Conservation (phyloP, 805 yeast genomes). For the Clavispora carvajalis region DNA sequence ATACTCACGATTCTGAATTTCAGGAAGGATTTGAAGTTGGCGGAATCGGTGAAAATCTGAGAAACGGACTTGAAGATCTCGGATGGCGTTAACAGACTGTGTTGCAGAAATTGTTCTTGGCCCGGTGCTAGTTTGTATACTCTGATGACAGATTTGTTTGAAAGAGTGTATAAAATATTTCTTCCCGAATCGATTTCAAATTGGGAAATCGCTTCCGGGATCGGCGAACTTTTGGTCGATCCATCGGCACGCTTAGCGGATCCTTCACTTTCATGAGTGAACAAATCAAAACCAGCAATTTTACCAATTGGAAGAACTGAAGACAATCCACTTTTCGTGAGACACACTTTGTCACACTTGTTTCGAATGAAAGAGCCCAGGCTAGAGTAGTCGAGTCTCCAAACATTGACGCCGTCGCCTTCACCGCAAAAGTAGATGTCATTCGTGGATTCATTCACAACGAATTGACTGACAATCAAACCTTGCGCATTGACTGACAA, state of each 20-base stretch:
- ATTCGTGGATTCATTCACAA: constrained; percentile 56
- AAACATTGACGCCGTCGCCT: constrained; percentile 70
- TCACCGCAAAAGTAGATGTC: constrained; percentile 83
- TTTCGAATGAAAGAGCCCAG: constrained; percentile 83
- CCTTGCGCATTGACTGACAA: constrained; percentile 79
- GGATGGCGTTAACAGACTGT: constrained; percentile 36
- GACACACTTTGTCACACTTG: constrained; percentile 76
- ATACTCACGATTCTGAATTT: constrained; percentile 57
- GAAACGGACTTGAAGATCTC: constrained; percentile 46
- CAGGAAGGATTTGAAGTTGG: constrained; percentile 45
- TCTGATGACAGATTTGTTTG: constrained; percentile 75
- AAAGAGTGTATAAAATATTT: constrained; percentile 71
- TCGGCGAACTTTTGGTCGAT: constrained; percentile 2
- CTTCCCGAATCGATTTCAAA: constrained; percentile 73
- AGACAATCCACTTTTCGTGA: constrained; percentile 57
- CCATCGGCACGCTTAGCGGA: constrained; percentile 1
- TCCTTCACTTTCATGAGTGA: constrained; percentile 16
- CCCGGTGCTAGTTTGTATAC: constrained; percentile 59
- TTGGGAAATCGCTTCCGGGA: constrained; percentile 58
- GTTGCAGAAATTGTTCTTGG: constrained; percentile 34
- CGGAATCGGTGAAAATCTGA: constrained; percentile 49
- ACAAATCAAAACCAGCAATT: constrained; percentile 29
- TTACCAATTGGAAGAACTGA: constrained; percentile 33
- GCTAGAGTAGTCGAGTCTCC: constrained; percentile 83
- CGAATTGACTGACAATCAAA: constrained; percentile 59